Evolutionary conservation across 805 yeast genomes (phyloP).

Genomic region (Metschnikowia amazonensis): DNA sequence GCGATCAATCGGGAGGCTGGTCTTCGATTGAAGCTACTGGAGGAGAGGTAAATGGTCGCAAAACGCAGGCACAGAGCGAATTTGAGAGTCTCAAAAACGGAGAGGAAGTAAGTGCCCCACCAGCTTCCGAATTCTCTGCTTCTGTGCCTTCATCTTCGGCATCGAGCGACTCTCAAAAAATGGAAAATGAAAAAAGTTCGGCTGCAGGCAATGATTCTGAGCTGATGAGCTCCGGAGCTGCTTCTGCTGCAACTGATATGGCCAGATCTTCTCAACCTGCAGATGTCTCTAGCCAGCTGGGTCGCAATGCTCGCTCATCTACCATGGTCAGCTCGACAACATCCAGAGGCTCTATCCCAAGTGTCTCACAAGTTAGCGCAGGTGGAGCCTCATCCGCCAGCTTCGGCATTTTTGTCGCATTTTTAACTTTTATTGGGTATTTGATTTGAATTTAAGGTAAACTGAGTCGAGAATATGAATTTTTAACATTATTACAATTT

Average conservation of each 20-base stretch:
- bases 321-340: background rate
- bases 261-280: background rate
- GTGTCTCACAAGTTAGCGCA: background rate
- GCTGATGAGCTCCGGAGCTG: no score
- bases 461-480: no score
- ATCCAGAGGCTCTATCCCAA: background rate
- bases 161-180: background rate
- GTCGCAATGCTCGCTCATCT: background rate
- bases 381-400: background rate
- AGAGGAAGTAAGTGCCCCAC: background rate
- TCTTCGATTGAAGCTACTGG: constrained; percentile 35
- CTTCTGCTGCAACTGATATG: background rate
- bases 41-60: constrained; percentile 29
- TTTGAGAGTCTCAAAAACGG: constrained; percentile 8
- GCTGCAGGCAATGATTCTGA: no score
- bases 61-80: constrained; percentile 8
- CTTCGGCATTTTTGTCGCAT: background rate
- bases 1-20: constrained; percentile 38
- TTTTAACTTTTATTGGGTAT: background rate
- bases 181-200: no score
- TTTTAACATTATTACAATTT: no score
- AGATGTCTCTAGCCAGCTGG: background rate
- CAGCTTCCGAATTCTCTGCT: constrained; percentile 3
- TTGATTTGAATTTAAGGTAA: background rate
- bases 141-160: constrained; percentile 5